Evolutionary conservation across 371 early-diverging fungal species (phyloP).

Genomic region (Syncephalastrum contaminatum): DNA sequence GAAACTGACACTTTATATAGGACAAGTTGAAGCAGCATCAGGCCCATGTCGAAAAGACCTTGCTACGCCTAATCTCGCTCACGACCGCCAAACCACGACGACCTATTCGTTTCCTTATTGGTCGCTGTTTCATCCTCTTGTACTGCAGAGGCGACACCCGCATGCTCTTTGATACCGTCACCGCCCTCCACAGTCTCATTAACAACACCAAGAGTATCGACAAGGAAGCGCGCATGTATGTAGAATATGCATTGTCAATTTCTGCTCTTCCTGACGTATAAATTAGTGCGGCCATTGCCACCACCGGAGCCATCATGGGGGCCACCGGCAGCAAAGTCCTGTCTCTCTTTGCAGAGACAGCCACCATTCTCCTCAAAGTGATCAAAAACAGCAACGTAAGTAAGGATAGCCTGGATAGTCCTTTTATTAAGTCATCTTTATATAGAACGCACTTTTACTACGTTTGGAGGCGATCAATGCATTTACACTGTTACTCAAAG

Average conservation of each 20-base stretch:
- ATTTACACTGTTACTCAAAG: constrained; percentile 65
- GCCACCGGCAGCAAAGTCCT: constrained; percentile 66
- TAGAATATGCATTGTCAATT: neutral
- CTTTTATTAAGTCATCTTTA: neutral
- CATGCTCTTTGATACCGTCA: constrained; percentile 77
- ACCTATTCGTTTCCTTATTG: constrained; percentile 76
- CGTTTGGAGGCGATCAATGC: constrained; percentile 73
- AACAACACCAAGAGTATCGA: constrained; percentile 68
- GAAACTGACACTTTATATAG: constrained; percentile 24
- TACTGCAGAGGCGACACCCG: constrained; percentile 74
- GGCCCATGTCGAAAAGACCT: constrained; percentile 64
- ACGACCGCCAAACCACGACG: constrained; percentile 70
- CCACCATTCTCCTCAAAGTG: constrained; percentile 59
- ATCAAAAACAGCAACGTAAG: constrained; percentile 70
- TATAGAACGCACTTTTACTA: constrained; percentile 59
- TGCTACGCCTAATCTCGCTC: constrained; percentile 66
- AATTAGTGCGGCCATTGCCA: constrained; percentile 72
- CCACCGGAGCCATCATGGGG: constrained; percentile 73
- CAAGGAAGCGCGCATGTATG: constrained; percentile 59
- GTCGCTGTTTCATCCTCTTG: constrained; percentile 69
- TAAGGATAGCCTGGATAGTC: neutral
- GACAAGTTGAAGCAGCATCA: constrained; percentile 64
- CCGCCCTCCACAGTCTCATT: constrained; percentile 65
- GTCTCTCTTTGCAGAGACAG: constrained; percentile 81
- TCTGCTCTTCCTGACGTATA: constrained; percentile 2